Evolutionary conservation across 768 basidiomycete species (phyloP).

Genomic region (Pleurotus pulmonarius): DNA sequence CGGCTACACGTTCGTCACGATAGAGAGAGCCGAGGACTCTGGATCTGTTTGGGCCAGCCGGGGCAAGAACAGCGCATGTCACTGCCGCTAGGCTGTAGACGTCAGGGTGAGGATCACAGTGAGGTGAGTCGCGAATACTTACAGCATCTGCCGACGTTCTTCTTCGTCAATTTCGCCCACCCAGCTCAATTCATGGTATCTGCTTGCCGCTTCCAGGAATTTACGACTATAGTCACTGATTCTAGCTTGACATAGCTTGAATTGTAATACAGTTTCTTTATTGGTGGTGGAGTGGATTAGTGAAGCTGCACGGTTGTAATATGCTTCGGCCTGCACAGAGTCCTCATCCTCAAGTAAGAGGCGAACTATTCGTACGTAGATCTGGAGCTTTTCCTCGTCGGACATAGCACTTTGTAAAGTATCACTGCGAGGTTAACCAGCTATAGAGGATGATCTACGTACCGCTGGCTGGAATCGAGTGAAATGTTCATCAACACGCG

Average conservation of each 20-base stretch:
- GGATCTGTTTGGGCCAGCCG: constrained; percentile 94
- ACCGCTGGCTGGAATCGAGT: constrained; percentile 87
- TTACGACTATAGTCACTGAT: constrained; percentile 90
- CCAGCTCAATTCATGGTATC: constrained; percentile 94
- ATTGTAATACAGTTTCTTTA: constrained; percentile 75
- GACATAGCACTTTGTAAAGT: constrained; percentile 45
- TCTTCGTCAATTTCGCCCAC: constrained; percentile 90
- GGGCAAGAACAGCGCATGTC: constrained; percentile 93
- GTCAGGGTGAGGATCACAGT: neutral
- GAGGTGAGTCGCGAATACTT: constrained; percentile 23
- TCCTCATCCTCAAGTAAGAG: constrained; percentile 95
- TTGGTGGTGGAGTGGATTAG: constrained; percentile 79
- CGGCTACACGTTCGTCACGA: constrained; percentile 84
- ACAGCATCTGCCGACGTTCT: constrained; percentile 90
- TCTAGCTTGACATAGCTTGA: constrained; percentile 92
- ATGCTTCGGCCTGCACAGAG: constrained; percentile 95
- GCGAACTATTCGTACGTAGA: constrained; percentile 93
- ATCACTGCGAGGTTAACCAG: neutral
- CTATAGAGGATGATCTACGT: constrained; percentile 13
- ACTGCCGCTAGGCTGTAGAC: constrained; percentile 76
- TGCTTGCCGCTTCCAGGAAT: constrained; percentile 90
- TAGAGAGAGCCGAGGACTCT: constrained; percentile 89
- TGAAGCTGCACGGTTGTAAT: constrained; percentile 93
- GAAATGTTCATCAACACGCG: constrained; percentile 90
- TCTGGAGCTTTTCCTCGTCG: constrained; percentile 83